These are phyloP conservation scores for Lodderomyces orthopsilosis DNA, from an alignment of 1,139 yeast species.

Conservation along the genomic window DNA sequence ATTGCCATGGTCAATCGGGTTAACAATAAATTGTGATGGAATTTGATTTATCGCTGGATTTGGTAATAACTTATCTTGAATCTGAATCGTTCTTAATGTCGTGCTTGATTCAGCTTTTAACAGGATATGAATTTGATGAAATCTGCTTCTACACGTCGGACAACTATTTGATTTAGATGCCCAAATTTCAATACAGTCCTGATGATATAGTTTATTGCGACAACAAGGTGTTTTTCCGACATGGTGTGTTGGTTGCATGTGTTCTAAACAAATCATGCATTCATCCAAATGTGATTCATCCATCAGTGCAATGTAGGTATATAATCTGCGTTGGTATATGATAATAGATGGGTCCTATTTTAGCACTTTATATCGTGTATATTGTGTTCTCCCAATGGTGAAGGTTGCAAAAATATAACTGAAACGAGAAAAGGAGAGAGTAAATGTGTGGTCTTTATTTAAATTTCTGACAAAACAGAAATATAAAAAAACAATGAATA, in stretches of 20 bases:
- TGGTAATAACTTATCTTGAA: constrained; percentile 32
- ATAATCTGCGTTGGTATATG: not conserved
- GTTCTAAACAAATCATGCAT: constrained; percentile 52
- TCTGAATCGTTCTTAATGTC: constrained; percentile 15
- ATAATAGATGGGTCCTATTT: not conserved
- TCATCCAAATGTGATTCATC: constrained; percentile 17
- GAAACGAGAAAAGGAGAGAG: constrained; percentile 2
- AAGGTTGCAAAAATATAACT: not conserved
- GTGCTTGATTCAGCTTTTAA: constrained; percentile 10
- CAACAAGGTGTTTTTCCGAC: constrained; percentile 42
- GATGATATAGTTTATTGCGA: constrained; percentile 41
- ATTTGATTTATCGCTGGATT: constrained; percentile 41
- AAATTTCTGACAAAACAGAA: constrained; percentile 1
- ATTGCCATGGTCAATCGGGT: not conserved
- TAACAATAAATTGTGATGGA: constrained; percentile 35
- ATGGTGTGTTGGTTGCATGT: constrained; percentile 17
- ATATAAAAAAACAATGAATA: not conserved
- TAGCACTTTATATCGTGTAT: not conserved
- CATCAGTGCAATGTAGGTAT: not conserved
- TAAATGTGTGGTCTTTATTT: not conserved
- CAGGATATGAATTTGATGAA: constrained; percentile 24
- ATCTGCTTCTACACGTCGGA: constrained; percentile 49
- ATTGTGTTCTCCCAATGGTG: not conserved
- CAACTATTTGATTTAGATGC: constrained; percentile 49
- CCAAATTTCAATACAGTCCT: constrained; percentile 47